These are phyloP conservation scores for Prunus salicina DNA, from an alignment of 306 rosid genomes.

Conservation along the genomic window DNA sequence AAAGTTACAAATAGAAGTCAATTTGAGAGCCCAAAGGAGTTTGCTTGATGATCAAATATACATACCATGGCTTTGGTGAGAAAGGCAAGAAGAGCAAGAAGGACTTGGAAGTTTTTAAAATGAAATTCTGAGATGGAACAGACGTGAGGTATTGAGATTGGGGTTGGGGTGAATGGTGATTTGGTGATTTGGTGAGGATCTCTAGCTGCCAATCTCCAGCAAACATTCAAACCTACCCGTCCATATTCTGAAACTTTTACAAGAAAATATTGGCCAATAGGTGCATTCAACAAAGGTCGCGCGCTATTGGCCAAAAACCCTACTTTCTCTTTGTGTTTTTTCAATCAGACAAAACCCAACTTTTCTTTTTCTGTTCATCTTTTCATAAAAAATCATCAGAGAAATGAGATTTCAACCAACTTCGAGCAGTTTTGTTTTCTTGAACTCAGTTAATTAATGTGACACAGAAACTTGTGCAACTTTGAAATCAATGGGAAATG, in stretches of 20 bases:
- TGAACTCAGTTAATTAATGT: background rate
- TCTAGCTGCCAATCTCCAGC: constrained; percentile 21
- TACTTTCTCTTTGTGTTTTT: background rate
- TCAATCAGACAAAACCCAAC: background rate
- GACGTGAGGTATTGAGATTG: background rate
- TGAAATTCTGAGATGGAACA: background rate
- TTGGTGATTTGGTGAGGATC: background rate
- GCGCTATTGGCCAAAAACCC: background rate
- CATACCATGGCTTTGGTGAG: constrained; percentile 45
- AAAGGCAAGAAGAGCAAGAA: background rate
- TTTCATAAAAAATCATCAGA: background rate
- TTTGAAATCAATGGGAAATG: too few species aligned
- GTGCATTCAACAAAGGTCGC: too few species aligned
- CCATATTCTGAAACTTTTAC: background rate
- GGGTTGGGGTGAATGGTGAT: background rate
- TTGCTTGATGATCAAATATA: too few species aligned
- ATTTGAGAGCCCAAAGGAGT: too few species aligned
- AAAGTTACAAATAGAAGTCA: background rate
- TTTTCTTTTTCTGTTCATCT: background rate
- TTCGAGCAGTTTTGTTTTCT: background rate
- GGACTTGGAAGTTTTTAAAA: background rate
- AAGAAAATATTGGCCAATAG: background rate
- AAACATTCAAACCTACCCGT: constrained; percentile 48
- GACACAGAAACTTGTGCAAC: too few species aligned
- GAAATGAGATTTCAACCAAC: background rate